phyloP scores from a whole-genome alignment of 2,329 filamentous ascomycete species.

The Fusarium sacchari region DNA sequence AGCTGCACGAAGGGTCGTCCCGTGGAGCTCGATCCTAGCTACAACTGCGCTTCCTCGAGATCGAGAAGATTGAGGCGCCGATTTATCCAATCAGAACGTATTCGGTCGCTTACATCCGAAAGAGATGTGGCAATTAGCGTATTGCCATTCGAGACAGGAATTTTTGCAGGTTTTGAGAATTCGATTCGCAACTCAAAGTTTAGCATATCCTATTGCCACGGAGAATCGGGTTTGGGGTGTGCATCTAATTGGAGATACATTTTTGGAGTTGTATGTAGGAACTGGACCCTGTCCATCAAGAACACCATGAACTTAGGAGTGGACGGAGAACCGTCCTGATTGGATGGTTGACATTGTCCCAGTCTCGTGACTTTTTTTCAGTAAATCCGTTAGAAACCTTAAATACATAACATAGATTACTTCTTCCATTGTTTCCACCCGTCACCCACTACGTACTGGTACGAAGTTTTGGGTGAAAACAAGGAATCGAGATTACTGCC shows the following conservation, averaged over 20 bases:
- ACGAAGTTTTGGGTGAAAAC: background rate
- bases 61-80: slow-evolving; percentile 33
- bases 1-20: slow-evolving; percentile 43
- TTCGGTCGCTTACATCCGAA: slow-evolving; percentile 17
- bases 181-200: slow-evolving; percentile 5
- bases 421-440: slow-evolving; percentile 1
- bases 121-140: slow-evolving; percentile 16
- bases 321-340: slow-evolving; percentile 2
- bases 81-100: slow-evolving; percentile 25
- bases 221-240: background rate
- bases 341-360: background rate
- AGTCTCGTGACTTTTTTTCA: slow-evolving; percentile 12
- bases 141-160: slow-evolving; percentile 24
- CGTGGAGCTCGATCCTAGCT: slow-evolving; percentile 44
- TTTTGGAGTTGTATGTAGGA: slow-evolving; percentile 19
- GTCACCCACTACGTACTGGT: background rate
- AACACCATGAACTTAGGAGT: background rate
- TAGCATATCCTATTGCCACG: slow-evolving; percentile 23
- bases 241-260: slow-evolving; percentile 2
- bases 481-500: slow-evolving; percentile 11
- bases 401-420: background rate
- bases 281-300: slow-evolving; percentile 5
- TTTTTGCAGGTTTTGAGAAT: background rate
- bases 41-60: slow-evolving; percentile 42
- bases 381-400: background rate